Percentiles rank a stretch among this genome's conserved stretches.
Conservation (phyloP, 2,329 filamentous ascomycete genomes). For the Aspergillus sp. region DNA sequence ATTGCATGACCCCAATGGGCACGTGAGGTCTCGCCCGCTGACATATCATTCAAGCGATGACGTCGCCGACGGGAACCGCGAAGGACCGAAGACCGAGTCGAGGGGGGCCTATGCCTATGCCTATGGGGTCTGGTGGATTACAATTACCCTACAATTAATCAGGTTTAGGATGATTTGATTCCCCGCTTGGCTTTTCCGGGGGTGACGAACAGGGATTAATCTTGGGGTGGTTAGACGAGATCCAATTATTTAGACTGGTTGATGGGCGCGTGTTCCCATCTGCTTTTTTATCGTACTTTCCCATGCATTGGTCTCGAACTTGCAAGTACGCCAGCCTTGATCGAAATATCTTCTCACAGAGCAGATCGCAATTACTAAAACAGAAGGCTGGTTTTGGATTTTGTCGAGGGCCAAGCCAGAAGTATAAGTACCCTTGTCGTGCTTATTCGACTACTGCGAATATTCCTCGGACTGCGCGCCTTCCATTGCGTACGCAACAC, state of each 20-base stretch:
- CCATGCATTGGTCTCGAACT: not conserved
- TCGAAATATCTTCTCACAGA: not conserved
- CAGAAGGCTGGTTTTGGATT: not conserved
- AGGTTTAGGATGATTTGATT: not conserved
- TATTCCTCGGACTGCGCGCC: not conserved
- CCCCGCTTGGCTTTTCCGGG: not conserved
- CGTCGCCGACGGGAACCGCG: not conserved
- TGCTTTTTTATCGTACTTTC: too few species aligned
- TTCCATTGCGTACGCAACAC: not conserved
- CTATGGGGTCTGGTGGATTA: too few species aligned
- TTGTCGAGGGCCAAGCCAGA: not conserved
- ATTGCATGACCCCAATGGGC: not conserved
- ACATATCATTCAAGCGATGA: not conserved
- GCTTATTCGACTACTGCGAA: not conserved
- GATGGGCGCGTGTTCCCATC: not conserved
- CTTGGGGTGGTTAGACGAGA: too few species aligned
- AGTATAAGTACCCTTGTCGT: not conserved
- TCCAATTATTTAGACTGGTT: not conserved
- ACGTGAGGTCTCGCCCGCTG: not conserved
- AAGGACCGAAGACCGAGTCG: conserved; percentile 4
- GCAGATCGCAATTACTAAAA: too few species aligned
- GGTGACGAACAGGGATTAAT: too few species aligned
- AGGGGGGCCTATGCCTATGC: not conserved
- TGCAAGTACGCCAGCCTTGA: not conserved
- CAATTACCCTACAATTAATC: too few species aligned